A percentile compares a stretch with the other conserved stretches of the same genome.
These are phyloP conservation scores for Umbelopsis isabellina DNA, from an alignment of 192 early-diverging fungal species.

Conservation along the genomic window DNA sequence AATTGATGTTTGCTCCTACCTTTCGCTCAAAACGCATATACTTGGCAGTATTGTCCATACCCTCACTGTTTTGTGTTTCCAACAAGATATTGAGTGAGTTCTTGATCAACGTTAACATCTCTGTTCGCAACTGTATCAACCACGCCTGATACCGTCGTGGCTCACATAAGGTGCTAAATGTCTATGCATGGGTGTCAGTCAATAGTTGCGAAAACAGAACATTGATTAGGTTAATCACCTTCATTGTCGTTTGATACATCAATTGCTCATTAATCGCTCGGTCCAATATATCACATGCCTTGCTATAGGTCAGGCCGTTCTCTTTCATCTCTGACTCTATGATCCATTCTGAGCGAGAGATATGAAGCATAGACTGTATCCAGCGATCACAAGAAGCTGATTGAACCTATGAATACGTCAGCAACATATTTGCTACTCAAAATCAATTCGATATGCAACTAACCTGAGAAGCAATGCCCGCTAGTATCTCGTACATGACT, in stretches of 20 bases:
- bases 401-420: background rate
- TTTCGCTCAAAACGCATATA: constrained; percentile 1
- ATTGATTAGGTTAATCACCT: background rate
- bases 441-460: background rate
- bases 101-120: constrained; percentile 28
- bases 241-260: constrained; percentile 7
- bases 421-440: background rate
- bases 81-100: constrained; percentile 11
- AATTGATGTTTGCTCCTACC: background rate
- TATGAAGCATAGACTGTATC: constrained; percentile 18
- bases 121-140: constrained; percentile 33
- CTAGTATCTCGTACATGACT: constrained; percentile 26
- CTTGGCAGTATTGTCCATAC: background rate
- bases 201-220: background rate
- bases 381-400: constrained; percentile 27
- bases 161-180: constrained; percentile 22
- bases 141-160: constrained; percentile 19
- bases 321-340: constrained; percentile 11
- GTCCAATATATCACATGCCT: constrained; percentile 1
- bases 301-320: background rate
- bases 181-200: background rate
- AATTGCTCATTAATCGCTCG: constrained; percentile 19
- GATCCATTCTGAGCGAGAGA: constrained; percentile 23
- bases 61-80: background rate
- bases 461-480: constrained; percentile 24